A percentile compares a stretch with the other conserved stretches of the same genome.
These are phyloP conservation scores for Polychaeton citri DNA, from an alignment of 2,329 filamentous ascomycete species.

Conservation along the genomic window DNA sequence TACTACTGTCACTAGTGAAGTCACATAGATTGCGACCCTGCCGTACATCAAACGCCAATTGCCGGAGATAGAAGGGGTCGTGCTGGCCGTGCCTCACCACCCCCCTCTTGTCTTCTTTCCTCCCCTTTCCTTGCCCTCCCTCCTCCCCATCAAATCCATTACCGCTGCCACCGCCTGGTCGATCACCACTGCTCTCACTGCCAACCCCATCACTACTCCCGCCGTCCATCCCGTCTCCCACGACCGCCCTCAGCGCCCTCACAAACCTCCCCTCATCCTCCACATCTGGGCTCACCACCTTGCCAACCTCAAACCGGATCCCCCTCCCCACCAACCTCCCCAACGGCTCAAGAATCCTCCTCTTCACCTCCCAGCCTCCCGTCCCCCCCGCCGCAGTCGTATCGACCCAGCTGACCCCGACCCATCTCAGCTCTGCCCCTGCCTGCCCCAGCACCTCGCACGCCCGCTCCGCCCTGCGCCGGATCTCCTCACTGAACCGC, in stretches of 20 bases:
- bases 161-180: too few species aligned
- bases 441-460: constrained; percentile 17
- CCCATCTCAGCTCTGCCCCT: constrained; percentile 8
- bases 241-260: constrained; percentile 9
- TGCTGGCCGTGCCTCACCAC: too few species aligned
- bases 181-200: too few species aligned
- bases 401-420: constrained; percentile 21
- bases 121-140: too few species aligned
- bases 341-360: constrained; percentile 13
- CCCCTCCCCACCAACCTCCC: constrained; percentile 6
- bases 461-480: constrained; percentile 12
- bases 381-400: constrained; percentile 16
- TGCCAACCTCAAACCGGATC: constrained; percentile 14
- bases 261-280: constrained; percentile 10
- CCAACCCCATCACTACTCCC: too few species aligned
- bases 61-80: too few species aligned
- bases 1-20: too few species aligned
- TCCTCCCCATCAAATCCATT: too few species aligned
- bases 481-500: constrained; percentile 18
- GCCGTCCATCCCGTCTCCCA: too few species aligned
- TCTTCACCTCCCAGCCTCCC: constrained; percentile 15
- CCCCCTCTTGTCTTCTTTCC: too few species aligned
- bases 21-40: too few species aligned
- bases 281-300: constrained; percentile 12
- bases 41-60: too few species aligned